These are phyloP conservation scores for Ophiocordyceps camponoti-floridani DNA, from an alignment of 2,329 filamentous ascomycete species.

Conservation along the genomic window DNA sequence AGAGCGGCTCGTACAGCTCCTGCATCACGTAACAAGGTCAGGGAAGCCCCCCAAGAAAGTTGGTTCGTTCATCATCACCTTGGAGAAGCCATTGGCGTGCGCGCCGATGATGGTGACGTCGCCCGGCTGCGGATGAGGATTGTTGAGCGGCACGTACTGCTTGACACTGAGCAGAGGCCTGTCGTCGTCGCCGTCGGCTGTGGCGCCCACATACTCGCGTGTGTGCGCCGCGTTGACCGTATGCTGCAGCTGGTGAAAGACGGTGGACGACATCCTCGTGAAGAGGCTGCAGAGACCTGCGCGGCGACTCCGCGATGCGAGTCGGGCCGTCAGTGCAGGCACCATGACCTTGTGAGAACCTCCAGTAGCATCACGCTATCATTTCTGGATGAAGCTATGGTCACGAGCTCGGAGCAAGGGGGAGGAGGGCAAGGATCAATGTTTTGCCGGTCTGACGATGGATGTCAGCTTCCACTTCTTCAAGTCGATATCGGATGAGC, in stretches of 20 bases:
- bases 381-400: too few species aligned
- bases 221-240: constrained; percentile 41
- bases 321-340: neutral
- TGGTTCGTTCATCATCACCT: constrained; percentile 28
- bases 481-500: neutral
- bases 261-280: neutral
- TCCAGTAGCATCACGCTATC: neutral
- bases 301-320: neutral
- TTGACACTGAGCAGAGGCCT: constrained; percentile 60
- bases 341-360: neutral
- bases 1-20: constrained; percentile 86
- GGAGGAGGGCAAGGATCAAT: neutral
- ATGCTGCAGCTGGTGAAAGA: neutral
- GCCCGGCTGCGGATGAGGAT: constrained; percentile 47
- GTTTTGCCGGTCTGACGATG: neutral
- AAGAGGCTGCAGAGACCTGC: neutral
- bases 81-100: constrained; percentile 86
- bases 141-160: constrained; percentile 68
- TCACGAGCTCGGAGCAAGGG: neutral
- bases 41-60: neutral
- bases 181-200: constrained; percentile 56
- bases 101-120: constrained; percentile 74
- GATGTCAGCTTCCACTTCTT: too few species aligned
- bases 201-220: constrained; percentile 62
- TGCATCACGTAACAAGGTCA: constrained; percentile 12